phyloP scores from a whole-genome alignment of 1,284 basidiomycete genomes.

The Calocybe gambosa region DNA sequence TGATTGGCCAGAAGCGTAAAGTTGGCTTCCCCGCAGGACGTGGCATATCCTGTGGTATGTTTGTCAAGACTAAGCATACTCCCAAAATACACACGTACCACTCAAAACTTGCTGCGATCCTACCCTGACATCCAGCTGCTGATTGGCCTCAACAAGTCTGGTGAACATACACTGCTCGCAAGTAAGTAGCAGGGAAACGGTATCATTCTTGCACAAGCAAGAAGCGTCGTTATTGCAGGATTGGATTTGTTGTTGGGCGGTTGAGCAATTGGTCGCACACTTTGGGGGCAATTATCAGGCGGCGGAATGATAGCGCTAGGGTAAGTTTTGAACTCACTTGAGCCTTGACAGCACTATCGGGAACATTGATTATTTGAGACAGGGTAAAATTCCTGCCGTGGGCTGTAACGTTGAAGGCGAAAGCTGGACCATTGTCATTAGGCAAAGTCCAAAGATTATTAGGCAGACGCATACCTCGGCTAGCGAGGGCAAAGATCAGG shows the following conservation, averaged over 20 bases:
- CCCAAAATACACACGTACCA: constrained; percentile 30
- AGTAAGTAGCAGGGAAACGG: constrained; percentile 32
- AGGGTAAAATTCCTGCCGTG: constrained; percentile 36
- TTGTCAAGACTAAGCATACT: not conserved
- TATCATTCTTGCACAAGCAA: constrained; percentile 46
- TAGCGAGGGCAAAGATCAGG: constrained; percentile 38
- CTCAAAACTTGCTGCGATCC: constrained; percentile 52
- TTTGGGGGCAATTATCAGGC: constrained; percentile 18
- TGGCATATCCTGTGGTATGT: constrained; percentile 3
- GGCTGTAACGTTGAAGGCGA: constrained; percentile 47
- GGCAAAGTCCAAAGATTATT: not conserved
- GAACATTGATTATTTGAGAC: constrained; percentile 39
- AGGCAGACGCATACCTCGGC: constrained; percentile 42
- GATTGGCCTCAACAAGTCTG: constrained; percentile 44
- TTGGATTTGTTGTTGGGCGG: constrained; percentile 31
- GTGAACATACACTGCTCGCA: constrained; percentile 65
- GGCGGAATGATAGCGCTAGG: not conserved
- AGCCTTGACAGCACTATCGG: constrained; percentile 30
- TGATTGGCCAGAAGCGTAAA: constrained; percentile 30
- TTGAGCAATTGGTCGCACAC: constrained; percentile 40
- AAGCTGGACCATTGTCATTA: constrained; percentile 24
- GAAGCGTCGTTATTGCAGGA: constrained; percentile 34
- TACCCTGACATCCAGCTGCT: constrained; percentile 40
- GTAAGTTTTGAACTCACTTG: constrained; percentile 30
- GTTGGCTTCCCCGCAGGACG: constrained; percentile 20